Evolutionary conservation across 2,329 filamentous ascomycete genomes (phyloP).

Genomic region (Clarireedia sp.): DNA sequence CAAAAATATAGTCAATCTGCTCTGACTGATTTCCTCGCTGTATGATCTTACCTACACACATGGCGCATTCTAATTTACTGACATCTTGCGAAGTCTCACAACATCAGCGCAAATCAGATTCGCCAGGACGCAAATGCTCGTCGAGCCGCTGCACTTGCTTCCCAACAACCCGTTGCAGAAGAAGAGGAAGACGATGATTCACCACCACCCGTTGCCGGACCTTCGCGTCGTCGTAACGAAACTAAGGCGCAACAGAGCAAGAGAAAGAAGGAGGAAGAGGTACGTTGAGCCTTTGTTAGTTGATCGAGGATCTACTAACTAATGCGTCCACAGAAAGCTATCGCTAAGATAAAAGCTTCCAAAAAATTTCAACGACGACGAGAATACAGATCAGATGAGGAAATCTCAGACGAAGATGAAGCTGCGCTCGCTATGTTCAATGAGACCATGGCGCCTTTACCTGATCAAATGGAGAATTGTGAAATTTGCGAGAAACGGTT

Average conservation of each 20-base stretch:
- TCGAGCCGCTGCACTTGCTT: slow-evolving; percentile 33
- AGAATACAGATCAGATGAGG: slow-evolving; percentile 37
- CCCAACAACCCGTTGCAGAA: slow-evolving; percentile 21
- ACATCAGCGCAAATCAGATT: slow-evolving; percentile 57
- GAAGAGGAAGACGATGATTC: slow-evolving; percentile 30
- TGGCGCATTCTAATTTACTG: neutral
- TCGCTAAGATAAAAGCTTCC: slow-evolving; percentile 54
- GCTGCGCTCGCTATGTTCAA: slow-evolving; percentile 43
- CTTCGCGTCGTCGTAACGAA: slow-evolving; percentile 22
- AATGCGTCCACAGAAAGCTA: slow-evolving; percentile 35
- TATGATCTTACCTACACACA: slow-evolving; percentile 30
- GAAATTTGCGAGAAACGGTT: slow-evolving; percentile 80
- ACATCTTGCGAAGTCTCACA: slow-evolving; percentile 50
- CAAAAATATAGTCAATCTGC: slow-evolving; percentile 46
- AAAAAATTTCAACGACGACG: slow-evolving; percentile 48
- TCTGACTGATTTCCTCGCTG: slow-evolving; percentile 59
- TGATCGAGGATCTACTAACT: neutral
- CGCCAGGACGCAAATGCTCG: slow-evolving; percentile 42
- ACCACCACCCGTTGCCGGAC: slow-evolving; percentile 19
- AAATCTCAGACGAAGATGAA: slow-evolving; percentile 39
- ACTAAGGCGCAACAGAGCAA: slow-evolving; percentile 26
- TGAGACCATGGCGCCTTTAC: slow-evolving; percentile 33
- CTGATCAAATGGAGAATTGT: slow-evolving; percentile 80
- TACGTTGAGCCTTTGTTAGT: slow-evolving; percentile 10
- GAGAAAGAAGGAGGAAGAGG: slow-evolving; percentile 35